Evolutionary conservation across 495 filamentous ascomycete genomes (phyloP).

Genomic region (Lindgomyces ingoldianus): DNA sequence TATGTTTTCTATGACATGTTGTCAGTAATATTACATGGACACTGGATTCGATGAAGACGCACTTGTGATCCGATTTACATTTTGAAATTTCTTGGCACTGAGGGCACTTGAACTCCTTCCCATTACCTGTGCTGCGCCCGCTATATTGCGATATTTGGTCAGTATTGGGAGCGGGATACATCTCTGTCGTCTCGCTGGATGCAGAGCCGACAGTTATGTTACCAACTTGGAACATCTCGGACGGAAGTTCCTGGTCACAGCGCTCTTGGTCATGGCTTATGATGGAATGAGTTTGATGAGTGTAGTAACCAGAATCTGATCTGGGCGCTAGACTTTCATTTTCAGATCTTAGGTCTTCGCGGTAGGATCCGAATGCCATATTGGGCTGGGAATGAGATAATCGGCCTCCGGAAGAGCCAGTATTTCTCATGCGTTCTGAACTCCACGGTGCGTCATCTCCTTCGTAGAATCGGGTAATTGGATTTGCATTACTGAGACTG

Average conservation of each 20-base stretch:
- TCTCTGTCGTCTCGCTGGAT: conserved; percentile 11
- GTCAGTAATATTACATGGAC: conserved; percentile 10
- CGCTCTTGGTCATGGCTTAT: conserved; percentile 24
- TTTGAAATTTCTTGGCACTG: conserved; percentile 34
- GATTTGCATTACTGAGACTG: conserved; percentile 8
- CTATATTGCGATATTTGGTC: conserved; percentile 25
- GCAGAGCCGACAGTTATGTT: conserved; percentile 19
- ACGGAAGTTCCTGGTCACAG: conserved; percentile 17
- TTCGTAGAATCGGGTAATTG: conserved; percentile 29
- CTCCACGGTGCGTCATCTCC: conserved; percentile 29
- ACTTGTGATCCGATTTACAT: conserved; percentile 39
- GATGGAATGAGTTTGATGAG: conserved; percentile 22
- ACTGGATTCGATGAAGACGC: background rate
- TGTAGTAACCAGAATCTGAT: conserved; percentile 37
- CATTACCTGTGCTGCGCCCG: conserved; percentile 7
- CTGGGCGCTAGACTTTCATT: conserved; percentile 10
- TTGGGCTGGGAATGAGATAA: conserved; percentile 8
- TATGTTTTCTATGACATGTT: conserved; percentile 68
- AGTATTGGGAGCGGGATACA: background rate
- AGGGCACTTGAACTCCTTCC: conserved; percentile 28
- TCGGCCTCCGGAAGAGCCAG: background rate
- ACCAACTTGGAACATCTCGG: conserved; percentile 12
- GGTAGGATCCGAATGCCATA: conserved; percentile 14
- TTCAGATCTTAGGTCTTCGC: conserved; percentile 16
- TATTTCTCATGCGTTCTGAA: conserved; percentile 19